Percentiles rank a stretch among this genome's conserved stretches.
phyloP scores from a whole-genome alignment of 352 stramenopile species.

The Pythium biforme region DNA sequence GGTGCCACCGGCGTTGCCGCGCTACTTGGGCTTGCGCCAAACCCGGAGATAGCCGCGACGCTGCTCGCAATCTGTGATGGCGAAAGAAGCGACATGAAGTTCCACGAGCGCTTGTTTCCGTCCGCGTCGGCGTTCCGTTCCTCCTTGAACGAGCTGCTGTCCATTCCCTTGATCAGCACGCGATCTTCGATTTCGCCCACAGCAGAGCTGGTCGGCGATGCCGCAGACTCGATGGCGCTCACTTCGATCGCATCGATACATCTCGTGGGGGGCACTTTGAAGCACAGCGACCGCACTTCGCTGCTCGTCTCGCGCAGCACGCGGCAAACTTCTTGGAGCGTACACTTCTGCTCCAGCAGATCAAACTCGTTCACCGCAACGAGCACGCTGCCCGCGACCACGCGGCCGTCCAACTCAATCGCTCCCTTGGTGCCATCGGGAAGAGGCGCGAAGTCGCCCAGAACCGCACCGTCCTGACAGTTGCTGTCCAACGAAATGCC shows the following conservation, averaged over 20 bases:
- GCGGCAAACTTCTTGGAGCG: conserved; percentile 40
- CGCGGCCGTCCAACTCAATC: conserved; percentile 45
- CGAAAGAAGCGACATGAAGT: conserved; percentile 25
- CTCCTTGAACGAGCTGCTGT: conserved; percentile 27
- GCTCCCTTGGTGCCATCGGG: conserved; percentile 34
- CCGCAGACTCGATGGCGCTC: neutral
- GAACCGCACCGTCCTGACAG: conserved; percentile 36
- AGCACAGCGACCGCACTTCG: conserved; percentile 37
- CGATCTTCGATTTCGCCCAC: conserved; percentile 20
- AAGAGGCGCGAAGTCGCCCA: conserved; percentile 53
- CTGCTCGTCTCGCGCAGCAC: conserved; percentile 55
- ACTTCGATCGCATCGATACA: conserved; percentile 4
- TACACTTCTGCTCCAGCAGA: conserved; percentile 35
- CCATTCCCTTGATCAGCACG: conserved; percentile 28
- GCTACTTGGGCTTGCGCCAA: neutral
- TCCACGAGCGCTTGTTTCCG: conserved; percentile 17
- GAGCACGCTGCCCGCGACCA: conserved; percentile 48
- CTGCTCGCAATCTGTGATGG: conserved; percentile 19
- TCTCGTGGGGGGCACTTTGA: conserved; percentile 35
- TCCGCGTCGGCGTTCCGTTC: conserved; percentile 1
- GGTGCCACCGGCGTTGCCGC: neutral
- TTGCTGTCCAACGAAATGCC: conserved; percentile 62
- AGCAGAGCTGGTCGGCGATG: conserved; percentile 11
- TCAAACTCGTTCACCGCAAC: conserved; percentile 63
- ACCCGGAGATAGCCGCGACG: conserved; percentile 19